Conservation (phyloP, 208 protist genomes). For the Trypanosoma boissoni region DNA sequence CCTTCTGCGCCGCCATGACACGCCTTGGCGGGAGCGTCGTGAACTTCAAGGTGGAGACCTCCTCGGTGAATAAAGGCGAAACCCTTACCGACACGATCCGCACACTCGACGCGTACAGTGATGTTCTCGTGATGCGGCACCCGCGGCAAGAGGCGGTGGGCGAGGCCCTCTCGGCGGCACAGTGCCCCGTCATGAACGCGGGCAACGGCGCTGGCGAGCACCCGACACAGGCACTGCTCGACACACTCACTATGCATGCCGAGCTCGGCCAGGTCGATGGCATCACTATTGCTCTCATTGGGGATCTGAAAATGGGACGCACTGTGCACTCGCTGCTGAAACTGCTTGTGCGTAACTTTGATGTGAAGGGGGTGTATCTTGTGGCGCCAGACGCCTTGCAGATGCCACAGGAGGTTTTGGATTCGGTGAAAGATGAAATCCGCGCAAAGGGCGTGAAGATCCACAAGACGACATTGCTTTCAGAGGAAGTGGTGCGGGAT, state of each 20-base stretch:
- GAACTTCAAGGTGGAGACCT: slow-evolving; percentile 77
- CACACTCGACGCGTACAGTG: slow-evolving; percentile 87
- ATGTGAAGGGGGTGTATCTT: slow-evolving; percentile 82
- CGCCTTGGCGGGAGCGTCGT: slow-evolving; percentile 78
- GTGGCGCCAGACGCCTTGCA: slow-evolving; percentile 85
- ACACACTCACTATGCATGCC: slow-evolving; percentile 95
- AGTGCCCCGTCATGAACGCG: slow-evolving; percentile 94
- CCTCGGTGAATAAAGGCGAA: slow-evolving; percentile 84
- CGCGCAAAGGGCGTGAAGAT: slow-evolving; percentile 39
- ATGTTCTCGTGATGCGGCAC: slow-evolving; percentile 96
- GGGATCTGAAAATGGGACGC: slow-evolving; percentile 97
- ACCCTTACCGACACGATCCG: slow-evolving; percentile 84
- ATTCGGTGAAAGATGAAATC: slow-evolving; percentile 46
- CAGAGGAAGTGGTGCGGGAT: slow-evolving; percentile 60
- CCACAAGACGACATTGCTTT: slow-evolving; percentile 22
- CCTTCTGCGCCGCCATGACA: slow-evolving; percentile 84
- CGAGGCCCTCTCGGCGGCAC: slow-evolving; percentile 48
- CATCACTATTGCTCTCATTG: slow-evolving; percentile 93
- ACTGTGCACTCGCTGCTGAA: slow-evolving; percentile 96
- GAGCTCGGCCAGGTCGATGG: slow-evolving; percentile 92
- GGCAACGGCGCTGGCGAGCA: slow-evolving; percentile 98
- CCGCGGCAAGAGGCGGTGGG: slow-evolving; percentile 84
- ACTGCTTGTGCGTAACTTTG: slow-evolving; percentile 89
- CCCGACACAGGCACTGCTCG: slow-evolving; percentile 98
- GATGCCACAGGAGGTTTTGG: slow-evolving; percentile 89